Base-by-base conservation (phyloP, 1,284 basidiomycete species). In the Athelia sp. region DNA sequence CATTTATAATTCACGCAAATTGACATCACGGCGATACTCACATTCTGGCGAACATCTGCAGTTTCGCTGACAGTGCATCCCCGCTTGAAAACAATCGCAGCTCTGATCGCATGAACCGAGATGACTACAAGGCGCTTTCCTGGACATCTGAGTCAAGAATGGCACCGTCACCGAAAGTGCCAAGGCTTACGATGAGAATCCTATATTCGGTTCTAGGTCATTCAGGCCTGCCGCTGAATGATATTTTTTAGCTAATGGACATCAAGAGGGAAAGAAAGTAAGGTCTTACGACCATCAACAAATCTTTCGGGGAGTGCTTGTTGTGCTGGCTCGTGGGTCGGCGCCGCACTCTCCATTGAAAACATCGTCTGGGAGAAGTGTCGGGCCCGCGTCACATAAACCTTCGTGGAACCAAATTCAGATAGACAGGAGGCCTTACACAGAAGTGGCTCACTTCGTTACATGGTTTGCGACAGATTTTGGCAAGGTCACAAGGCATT, bases 391-490 rank as follows among this genome's bases (percentile, higher is more conserved):
- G 10, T 19, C 21, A 26, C 44, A 3, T 24, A 47, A 32, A 47
- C 22, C 26, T n/a, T n/a, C n/a, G n/a, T n/a, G n/a, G n/a, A n/a
- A n/a, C n/a, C n/a, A n/a, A n/a, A n/a, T n/a, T n/a, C n/a, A n/a
- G n/a, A n/a, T n/a, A n/a, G n/a, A n/a, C n/a, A n/a, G n/a, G n/a
- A n/a, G n/a, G n/a, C n/a, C n/a, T n/a, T n/a, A n/a, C n/a, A n/a
- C n/a, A n/a, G n/a, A 34, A 34, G 1, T 32, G 9, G 26, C 21
- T n/a, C 11, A 46, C 45, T 31, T 47, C 46, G n/a, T 2, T 14
- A 24, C 46, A 47, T 21, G 46, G 46, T 23, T 23, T 38, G 17
- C 26, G 31, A 19, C 46, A 47, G 22, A 47, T 35, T 15, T 19
- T 32, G 15, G 46, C 46, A 11, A 47, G 21, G 19, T 47, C 32